Evolutionary conservation across 2,329 filamentous ascomycete genomes (phyloP).

Genomic region (Trematosphaeria pertusa): DNA sequence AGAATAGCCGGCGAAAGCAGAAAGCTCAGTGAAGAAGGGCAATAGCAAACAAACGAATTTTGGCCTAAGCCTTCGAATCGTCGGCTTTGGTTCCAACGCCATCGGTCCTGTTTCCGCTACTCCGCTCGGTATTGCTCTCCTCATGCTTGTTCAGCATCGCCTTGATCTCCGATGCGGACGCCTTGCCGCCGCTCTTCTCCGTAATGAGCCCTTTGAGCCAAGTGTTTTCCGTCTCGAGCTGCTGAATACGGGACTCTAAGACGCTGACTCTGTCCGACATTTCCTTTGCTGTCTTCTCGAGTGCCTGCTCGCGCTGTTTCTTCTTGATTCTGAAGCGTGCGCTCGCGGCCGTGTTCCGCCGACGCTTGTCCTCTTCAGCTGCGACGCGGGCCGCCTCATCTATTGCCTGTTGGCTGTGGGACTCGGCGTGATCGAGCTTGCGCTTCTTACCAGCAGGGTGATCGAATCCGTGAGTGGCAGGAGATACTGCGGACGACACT

Average conservation of each 20-base stretch:
- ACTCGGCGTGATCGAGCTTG: conserved; percentile 49
- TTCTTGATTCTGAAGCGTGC: conserved; percentile 63
- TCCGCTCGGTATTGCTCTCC: conserved; percentile 40
- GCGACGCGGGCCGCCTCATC: conserved; percentile 56
- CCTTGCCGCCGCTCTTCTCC: conserved; percentile 54
- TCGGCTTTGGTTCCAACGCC: conserved; percentile 45
- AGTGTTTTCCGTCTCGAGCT: conserved; percentile 61
- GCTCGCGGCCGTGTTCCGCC: conserved; percentile 60
- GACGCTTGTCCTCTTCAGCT: conserved; percentile 61
- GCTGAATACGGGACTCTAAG: conserved; percentile 55
- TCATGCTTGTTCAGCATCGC: conserved; percentile 45
- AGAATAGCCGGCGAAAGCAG: conserved; percentile 2
- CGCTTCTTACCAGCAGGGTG: conserved; percentile 52
- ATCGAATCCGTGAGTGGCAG: conserved; percentile 36
- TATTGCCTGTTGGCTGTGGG: conserved; percentile 42
- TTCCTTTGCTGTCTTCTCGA: conserved; percentile 60
- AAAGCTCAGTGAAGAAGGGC: neutral
- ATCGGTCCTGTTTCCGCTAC: conserved; percentile 45
- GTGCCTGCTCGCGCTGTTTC: conserved; percentile 61
- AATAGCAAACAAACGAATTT: conserved; percentile 26
- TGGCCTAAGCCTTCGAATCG: conserved; percentile 38
- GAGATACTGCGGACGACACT: conserved; percentile 35
- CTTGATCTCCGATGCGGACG: conserved; percentile 37
- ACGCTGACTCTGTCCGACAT: conserved; percentile 56
- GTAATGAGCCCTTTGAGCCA: conserved; percentile 61